Percentiles rank a stretch among this genome's conserved stretches.
phyloP scores from a whole-genome alignment of 148 eudicot species.

The Heliosperma pusillum region DNA sequence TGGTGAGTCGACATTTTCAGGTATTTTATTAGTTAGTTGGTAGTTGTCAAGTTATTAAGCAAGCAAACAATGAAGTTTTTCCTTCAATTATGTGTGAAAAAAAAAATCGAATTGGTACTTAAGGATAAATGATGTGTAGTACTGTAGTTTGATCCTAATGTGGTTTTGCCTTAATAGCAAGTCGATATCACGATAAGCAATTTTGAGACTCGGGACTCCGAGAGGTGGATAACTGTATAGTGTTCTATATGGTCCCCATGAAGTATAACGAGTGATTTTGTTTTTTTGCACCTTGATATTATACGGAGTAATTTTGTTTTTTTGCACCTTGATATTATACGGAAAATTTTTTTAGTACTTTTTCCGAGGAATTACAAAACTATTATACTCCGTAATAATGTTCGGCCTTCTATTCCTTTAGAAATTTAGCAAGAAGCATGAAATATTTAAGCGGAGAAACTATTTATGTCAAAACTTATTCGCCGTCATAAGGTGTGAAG shows the following conservation, averaged over 20 bases:
- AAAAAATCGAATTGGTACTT: too few species aligned
- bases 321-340: background rate
- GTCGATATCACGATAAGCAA: background rate
- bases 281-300: background rate
- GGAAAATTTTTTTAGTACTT: background rate
- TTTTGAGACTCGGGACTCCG: background rate
- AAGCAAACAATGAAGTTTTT: background rate
- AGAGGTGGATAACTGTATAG: background rate
- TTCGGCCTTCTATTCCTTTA: background rate
- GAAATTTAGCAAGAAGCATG: background rate
- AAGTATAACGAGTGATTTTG: background rate
- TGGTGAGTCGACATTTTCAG: background rate
- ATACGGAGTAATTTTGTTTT: background rate
- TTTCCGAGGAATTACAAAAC: background rate
- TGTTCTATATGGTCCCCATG: background rate
- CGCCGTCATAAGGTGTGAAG: background rate
- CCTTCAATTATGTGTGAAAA: background rate
- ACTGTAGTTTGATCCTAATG: background rate
- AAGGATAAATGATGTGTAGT: background rate
- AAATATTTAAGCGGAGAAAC: background rate
- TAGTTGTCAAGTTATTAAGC: constrained; percentile 10
- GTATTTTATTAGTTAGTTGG: background rate
- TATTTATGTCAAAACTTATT: background rate
- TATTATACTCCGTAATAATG: too few species aligned
- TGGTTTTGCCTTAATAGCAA: background rate